Evolutionary conservation across 768 basidiomycete species (phyloP), one percentile per base, ranked within the genome.

Genomic region (Coprinopsis marcescibilis): DNA sequence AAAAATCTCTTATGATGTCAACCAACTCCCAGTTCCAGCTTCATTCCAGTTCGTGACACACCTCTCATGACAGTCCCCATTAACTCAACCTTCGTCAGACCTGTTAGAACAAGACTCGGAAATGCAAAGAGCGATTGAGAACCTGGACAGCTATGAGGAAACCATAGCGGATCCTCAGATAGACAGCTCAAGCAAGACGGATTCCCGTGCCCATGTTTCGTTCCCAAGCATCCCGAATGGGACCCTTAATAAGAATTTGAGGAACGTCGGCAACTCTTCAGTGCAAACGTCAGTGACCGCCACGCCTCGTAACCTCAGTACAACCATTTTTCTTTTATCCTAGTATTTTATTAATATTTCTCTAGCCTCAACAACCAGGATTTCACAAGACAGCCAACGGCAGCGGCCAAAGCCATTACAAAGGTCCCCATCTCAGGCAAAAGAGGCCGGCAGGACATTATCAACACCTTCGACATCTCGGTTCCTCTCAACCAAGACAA

Each of bases 71-170:
- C 20, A 41, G 49, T 53, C 19, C 54, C 36, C 26, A 46, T 60
- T 10, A 50, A 32, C 45, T 55, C 46, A 47, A 27, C n/a, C 37
- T 33, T 27, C 14, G 20, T 33, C 36, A 86, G 83, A 86, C 65
- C 66, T 85, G 13, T 60, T 86, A 46, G 82, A 85, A 17, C 72
- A 77, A 46, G 80, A 87, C 54, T 81, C 83, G 2, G 82, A 82
- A 54, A 86, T 87, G 85, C 80, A 79, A 45, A 72, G 75, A 43
- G 77, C 70, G 8, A 76, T 87, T 56, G 69, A 75, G 23, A 76
- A 69, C 17, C 56, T 79, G 48, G 75, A 78, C 44, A 78, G 72
- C 54, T 78, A 68, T 51, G 79, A 77, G 29, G 70, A 60, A 29
- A 37, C 15, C 33, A 4, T 46, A 10, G 45, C 25, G 15, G 43